These are phyloP conservation scores for Torulaspora quercuum DNA, from an alignment of 805 yeast species.

Conservation along the genomic window DNA sequence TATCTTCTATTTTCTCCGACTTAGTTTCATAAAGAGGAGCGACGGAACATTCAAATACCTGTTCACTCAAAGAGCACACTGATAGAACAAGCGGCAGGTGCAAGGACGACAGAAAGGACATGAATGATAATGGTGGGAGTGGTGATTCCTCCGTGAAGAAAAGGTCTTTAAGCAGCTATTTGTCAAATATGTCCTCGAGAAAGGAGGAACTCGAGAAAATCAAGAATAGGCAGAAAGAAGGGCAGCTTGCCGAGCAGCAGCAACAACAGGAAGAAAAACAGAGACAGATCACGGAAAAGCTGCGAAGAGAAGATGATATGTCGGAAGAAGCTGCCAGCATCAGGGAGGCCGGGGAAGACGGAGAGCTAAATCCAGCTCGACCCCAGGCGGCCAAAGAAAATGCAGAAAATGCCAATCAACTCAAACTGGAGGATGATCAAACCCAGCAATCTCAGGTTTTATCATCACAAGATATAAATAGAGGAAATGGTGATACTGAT, in stretches of 20 bases:
- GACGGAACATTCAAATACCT: too few relatives aligned
- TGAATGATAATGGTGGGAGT: conserved; percentile 11
- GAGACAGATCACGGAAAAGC: not conserved
- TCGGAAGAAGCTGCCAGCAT: not conserved
- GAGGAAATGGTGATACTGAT: not conserved
- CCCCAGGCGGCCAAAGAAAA: not conserved
- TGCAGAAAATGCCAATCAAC: not conserved
- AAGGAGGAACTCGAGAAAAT: conserved; percentile 31
- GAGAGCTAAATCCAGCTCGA: too few relatives aligned
- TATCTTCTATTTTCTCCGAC: too few relatives aligned
- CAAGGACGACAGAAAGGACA: not conserved
- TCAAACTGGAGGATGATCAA: too few relatives aligned
- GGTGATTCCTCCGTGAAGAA: conserved; percentile 24
- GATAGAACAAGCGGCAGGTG: not conserved
- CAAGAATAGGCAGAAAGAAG: conserved; percentile 10
- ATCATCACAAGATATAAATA: not conserved
- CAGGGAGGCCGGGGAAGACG: not conserved
- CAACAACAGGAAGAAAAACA: conserved; percentile 6
- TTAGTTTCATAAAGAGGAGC: too few relatives aligned
- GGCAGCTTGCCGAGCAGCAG: conserved; percentile 5
- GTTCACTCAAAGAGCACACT: not conserved
- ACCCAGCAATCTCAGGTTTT: too few relatives aligned
- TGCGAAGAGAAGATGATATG: conserved; percentile 3
- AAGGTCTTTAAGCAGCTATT: conserved; percentile 35
- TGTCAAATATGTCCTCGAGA: conserved; percentile 31